These are phyloP conservation scores for Wallemia mellicola DNA, from an alignment of 1,284 basidiomycete species.

Conservation along the genomic window DNA sequence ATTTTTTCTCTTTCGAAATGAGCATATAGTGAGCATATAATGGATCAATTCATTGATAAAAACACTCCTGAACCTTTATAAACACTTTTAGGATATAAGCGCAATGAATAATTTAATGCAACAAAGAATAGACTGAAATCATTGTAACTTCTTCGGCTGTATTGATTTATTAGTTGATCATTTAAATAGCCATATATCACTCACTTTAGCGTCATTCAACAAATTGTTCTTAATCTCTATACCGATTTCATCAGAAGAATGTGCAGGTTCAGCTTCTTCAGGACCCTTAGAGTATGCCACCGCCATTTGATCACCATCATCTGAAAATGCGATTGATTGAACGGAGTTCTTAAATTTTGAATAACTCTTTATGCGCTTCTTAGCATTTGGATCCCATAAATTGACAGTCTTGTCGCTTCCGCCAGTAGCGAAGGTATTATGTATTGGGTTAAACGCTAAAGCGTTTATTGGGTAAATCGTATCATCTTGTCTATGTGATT, in stretches of 20 bases:
- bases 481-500: constrained; percentile 78
- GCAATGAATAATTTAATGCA: not conserved
- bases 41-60: too few relatives aligned
- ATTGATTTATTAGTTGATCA: not conserved
- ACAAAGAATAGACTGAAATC: not conserved
- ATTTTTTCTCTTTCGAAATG: not conserved
- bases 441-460: constrained; percentile 73
- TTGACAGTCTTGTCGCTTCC: constrained; percentile 75
- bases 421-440: constrained; percentile 68
- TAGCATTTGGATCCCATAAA: constrained; percentile 88
- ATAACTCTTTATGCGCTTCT: constrained; percentile 74
- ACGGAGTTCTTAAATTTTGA: constrained; percentile 44
- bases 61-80: too few relatives aligned
- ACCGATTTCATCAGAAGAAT: not conserved
- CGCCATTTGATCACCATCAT: constrained; percentile 24
- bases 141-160: not conserved
- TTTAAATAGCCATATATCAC: not conserved
- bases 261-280: not conserved
- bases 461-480: constrained; percentile 95
- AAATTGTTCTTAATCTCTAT: not conserved
- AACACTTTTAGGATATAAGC: not conserved
- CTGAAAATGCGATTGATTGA: constrained; percentile 45
- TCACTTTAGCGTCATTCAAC: not conserved
- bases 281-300: not conserved
- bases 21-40: too few relatives aligned